Conservation (phyloP, 768 basidiomycete species). For the Xerocomus potaroensis region DNA sequence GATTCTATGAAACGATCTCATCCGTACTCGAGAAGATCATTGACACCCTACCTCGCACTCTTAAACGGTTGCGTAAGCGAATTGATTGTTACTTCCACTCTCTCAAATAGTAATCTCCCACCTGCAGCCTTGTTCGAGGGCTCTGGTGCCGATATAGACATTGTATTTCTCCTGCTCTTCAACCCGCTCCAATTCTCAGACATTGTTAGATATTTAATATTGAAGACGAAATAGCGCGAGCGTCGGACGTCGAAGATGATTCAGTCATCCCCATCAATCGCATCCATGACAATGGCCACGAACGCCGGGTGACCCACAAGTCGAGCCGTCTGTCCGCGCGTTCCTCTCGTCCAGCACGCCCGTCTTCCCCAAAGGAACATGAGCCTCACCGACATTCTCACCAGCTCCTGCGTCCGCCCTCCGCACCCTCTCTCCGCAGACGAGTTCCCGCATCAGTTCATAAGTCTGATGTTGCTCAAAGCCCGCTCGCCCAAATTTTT, state of each 20-base stretch:
- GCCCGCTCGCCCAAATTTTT: conserved; percentile 70
- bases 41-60: conserved; percentile 69
- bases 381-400: conserved; percentile 7
- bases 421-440: conserved; percentile 14
- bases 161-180: conserved; percentile 36
- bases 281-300: conserved; percentile 8
- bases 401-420: conserved; percentile 1
- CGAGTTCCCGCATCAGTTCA: conserved; percentile 18
- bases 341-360: conserved; percentile 17
- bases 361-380: conserved; percentile 22
- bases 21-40: conserved; percentile 64
- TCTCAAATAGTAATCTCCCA: neutral
- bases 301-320: conserved; percentile 32
- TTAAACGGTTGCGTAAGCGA: conserved; percentile 71
- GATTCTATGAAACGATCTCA: conserved; percentile 69
- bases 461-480: conserved; percentile 30
- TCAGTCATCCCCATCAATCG: conserved; percentile 16
- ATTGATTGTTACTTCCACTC: neutral
- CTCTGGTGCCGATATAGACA: conserved; percentile 66
- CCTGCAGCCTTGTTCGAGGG: conserved; percentile 79
- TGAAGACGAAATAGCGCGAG: conserved; percentile 47
- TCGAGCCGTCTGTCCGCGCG: conserved; percentile 31
- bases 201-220: conserved; percentile 68
- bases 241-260: conserved; percentile 7
- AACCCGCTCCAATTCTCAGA: neutral